A percentile compares a stretch with the other conserved stretches of the same genome.
phyloP scores from a whole-genome alignment of 139 green algal species.

The Pseudopediastrum boryanum region DNA sequence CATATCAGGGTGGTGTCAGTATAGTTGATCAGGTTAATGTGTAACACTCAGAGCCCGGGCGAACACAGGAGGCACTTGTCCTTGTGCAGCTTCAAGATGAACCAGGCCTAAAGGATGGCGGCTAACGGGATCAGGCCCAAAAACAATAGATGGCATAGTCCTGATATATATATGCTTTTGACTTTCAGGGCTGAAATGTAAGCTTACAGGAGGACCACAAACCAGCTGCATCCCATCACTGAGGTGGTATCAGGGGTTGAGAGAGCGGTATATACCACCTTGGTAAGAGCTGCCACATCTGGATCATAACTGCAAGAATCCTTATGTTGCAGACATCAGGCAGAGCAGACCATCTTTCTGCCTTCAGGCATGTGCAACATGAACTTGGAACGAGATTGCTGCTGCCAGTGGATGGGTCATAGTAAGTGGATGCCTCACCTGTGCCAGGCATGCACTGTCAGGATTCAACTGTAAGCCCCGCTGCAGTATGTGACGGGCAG shows the following conservation, averaged over 20 bases:
- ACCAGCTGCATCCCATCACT: too few relatives aligned
- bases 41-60: not conserved
- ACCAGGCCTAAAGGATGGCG: not conserved
- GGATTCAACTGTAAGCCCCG: conserved; percentile 68
- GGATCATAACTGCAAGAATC: not conserved
- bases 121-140: not conserved
- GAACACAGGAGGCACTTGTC: not conserved
- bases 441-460: conserved; percentile 51
- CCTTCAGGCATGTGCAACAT: too few relatives aligned
- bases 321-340: not conserved
- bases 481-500: conserved; percentile 64
- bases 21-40: not conserved
- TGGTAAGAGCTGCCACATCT: too few relatives aligned
- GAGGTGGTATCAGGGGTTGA: too few relatives aligned
- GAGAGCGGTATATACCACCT: too few relatives aligned
- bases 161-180: too few relatives aligned
- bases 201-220: too few relatives aligned
- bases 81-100: not conserved
- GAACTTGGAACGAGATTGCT: not conserved
- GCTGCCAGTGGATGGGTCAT: not conserved
- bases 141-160: not conserved
- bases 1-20: not conserved
- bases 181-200: too few relatives aligned
- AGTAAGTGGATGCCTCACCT: conserved; percentile 42
- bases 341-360: too few relatives aligned